These are phyloP conservation scores for Tulasnella sp. DNA, from an alignment of 768 basidiomycete genomes.

Conservation along the genomic window DNA sequence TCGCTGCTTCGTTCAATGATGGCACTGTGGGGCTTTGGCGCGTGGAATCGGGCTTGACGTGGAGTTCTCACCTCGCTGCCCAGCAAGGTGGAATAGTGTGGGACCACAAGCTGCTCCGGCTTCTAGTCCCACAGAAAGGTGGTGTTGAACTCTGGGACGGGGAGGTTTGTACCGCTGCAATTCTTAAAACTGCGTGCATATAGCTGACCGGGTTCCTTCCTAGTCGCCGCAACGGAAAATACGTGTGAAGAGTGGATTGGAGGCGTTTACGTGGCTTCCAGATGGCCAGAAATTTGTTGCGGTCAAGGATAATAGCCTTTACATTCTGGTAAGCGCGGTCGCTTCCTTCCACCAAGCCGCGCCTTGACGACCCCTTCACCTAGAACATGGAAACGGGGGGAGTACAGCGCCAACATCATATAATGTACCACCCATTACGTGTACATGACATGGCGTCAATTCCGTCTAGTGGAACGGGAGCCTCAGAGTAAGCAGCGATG, in stretches of 20 bases:
- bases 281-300: conserved; percentile 63
- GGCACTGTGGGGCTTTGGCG: conserved; percentile 1
- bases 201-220: not conserved
- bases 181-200: not conserved
- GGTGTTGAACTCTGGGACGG: conserved; percentile 66
- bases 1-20: conserved; percentile 60
- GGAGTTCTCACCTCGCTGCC: conserved; percentile 58
- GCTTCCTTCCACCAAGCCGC: not conserved
- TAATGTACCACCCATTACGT: not conserved
- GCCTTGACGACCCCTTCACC: not conserved
- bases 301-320: conserved; percentile 61
- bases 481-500: not conserved
- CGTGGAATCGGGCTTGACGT: conserved; percentile 45
- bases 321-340: conserved; percentile 6
- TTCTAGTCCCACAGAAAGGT: conserved; percentile 60
- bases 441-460: not conserved
- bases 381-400: not conserved
- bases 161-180: conserved; percentile 44
- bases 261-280: conserved; percentile 66
- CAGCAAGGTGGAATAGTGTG: conserved; percentile 65
- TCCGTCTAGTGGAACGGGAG: not conserved
- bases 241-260: conserved; percentile 51
- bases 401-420: not conserved
- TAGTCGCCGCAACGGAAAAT: conserved; percentile 66
- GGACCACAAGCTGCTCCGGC: conserved; percentile 65